Evolutionary conservation across 768 basidiomycete species (phyloP).

Genomic region (Mycena epipterygia): DNA sequence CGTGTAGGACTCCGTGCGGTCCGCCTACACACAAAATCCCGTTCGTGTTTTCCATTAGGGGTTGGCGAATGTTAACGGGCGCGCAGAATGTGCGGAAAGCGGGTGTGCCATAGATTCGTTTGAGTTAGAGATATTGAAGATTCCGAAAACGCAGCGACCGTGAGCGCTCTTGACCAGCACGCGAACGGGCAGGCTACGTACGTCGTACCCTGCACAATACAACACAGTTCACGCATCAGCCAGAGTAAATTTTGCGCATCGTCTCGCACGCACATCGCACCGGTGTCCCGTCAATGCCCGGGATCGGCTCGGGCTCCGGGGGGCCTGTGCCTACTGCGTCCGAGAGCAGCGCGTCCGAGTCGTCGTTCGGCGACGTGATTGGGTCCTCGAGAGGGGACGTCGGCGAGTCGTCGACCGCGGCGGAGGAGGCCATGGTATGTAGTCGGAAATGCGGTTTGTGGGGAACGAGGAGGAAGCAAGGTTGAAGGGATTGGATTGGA

Average conservation of each 20-base stretch:
- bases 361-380: slow-evolving; percentile 67
- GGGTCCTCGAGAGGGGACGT: slow-evolving; percentile 48
- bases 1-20: slow-evolving; percentile 88
- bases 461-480: too few species aligned
- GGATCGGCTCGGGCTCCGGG: slow-evolving; percentile 74
- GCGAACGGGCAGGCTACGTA: slow-evolving; percentile 55
- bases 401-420: background rate
- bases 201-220: slow-evolving; percentile 90
- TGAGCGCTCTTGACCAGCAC: background rate
- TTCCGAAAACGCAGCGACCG: background rate
- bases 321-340: too few species aligned
- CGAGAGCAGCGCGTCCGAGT: slow-evolving; percentile 69
- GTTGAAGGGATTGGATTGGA: too few species aligned
- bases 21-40: slow-evolving; percentile 65
- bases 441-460: too few species aligned
- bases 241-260: slow-evolving; percentile 12
- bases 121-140: too few species aligned
- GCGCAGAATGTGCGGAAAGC: slow-evolving; percentile 27
- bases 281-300: slow-evolving; percentile 80
- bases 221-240: too few species aligned
- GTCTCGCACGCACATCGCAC: slow-evolving; percentile 86
- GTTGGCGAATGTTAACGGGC: too few species aligned
- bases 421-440: background rate
- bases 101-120: too few species aligned
- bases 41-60: slow-evolving; percentile 18